Evolutionary conservation across 805 yeast species (phyloP).

Genomic region (Clavispora carvajalis): DNA sequence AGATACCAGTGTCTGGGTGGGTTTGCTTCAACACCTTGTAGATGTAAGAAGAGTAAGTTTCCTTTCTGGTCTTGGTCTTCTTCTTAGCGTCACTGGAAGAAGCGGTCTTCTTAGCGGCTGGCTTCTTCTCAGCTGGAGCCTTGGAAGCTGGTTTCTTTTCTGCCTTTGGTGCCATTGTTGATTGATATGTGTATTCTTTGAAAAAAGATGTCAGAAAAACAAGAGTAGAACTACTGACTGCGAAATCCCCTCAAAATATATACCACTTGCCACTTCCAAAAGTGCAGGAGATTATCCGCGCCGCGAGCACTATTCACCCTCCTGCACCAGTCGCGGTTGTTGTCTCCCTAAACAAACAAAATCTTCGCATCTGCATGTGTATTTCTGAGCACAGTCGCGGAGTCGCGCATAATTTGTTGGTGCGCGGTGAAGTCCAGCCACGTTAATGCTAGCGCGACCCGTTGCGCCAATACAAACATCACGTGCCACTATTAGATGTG

Average conservation of each 20-base stretch:
- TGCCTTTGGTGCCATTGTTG: constrained; percentile 33
- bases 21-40: constrained; percentile 37
- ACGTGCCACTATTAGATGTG: too few relatives aligned
- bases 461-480: neutral
- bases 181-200: constrained; percentile 7
- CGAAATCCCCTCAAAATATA: constrained; percentile 16
- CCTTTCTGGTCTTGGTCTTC: constrained; percentile 35
- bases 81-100: constrained; percentile 27
- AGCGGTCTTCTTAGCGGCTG: constrained; percentile 34
- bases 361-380: constrained; percentile 10
- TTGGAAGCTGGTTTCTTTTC: constrained; percentile 37
- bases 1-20: constrained; percentile 36
- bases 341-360: constrained; percentile 6
- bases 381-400: constrained; percentile 11
- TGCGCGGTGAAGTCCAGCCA: neutral
- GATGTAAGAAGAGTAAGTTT: constrained; percentile 34
- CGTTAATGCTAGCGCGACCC: neutral
- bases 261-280: constrained; percentile 15
- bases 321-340: constrained; percentile 10
- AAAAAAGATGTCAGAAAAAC: constrained; percentile 14
- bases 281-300: constrained; percentile 17
- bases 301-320: constrained; percentile 3
- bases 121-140: constrained; percentile 38
- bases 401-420: neutral
- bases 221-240: constrained; percentile 2